Evolutionary conservation across 768 basidiomycete species (phyloP), one percentile per base, ranked within the genome.

Genomic region (Paxillus involutus): DNA sequence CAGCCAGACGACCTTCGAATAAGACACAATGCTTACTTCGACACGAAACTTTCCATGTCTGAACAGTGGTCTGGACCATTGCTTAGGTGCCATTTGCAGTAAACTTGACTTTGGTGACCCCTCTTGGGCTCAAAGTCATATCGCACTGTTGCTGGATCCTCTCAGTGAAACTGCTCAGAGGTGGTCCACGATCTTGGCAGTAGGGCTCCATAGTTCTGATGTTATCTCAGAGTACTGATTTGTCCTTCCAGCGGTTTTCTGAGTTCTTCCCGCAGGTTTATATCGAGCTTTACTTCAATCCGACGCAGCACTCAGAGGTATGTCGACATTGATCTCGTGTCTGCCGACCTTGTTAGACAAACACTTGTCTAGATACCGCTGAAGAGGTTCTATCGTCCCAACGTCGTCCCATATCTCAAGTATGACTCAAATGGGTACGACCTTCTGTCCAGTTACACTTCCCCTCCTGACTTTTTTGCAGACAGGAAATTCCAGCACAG

Each of bases 311-410:
- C 56, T 66, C 70, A 2, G 94, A 98, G 73, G 93, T 93, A 54
- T 29, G 78, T 61, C 42, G 4, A 14, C 33, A 1, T 44, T 16
- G 0, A 29, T 37, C 36, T 7, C 14, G 13, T n/a, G 42, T 2
- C 47, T 39, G n/a, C 24, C 17, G 17, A 6, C n/a, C 30, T 29
- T 45, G 33, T 62, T 39, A 51, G 49, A 9, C 19, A 1, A 11
- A 17, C 14, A 14, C 17, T 41, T 50, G 42, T 26, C 2, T 57
- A 97, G 90, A 75, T 97, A 26, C 94, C 94, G 0, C 73, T 98
- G 41, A 98, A 97, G 69, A 82, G 88, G 16, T 98, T 98, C 76
- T 98, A 97, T 68, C 87, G 90, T 7, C 92, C 87, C 65, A 86
- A 84, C 49, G 71, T 94, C 5, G 64, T 74, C 2, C 77, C 84